Base-by-base conservation (phyloP, 352 stramenopile species). In the Phytophthora pistaciae region DNA sequence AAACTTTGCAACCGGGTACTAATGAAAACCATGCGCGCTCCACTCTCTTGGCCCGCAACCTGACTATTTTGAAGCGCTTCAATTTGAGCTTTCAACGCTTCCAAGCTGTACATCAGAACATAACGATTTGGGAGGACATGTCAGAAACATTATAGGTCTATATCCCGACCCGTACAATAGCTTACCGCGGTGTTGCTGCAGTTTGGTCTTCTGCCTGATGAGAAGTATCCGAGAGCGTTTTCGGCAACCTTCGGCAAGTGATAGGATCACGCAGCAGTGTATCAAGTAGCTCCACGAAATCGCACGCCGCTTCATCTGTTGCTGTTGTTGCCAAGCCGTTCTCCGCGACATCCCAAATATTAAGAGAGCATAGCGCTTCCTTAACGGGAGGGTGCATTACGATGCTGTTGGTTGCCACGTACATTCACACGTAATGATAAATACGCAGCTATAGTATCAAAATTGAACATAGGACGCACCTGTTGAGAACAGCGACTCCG, bases 401-500 rank as follows among this genome's bases (percentile, higher is more conserved):
- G 16, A 85, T 52, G 29, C 70, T 73, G 9, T 52, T 71, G 4
- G 11, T 59, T 54, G 49, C 53, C 23, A 21, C 10, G 52, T 14
- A 25, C 5, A 49, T 8, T 13, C 16, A 55, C 18, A 44, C 46
- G n/a, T 9, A 18, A 49, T 21, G n/a, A 49, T 49, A 21, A 49
- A 11, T 23, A 49, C n/a, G 18, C 18, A 11, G 14, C 7, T 49
- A 49, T 10, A 11, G 18, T 21, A 10, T 6, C 6, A 49, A 21
- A n/a, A 2, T 44, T 44, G 36, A 14, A 48, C 1, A 65, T 6
- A 56, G 0, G 31, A 66, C 66, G 5, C 60, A 87, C 62, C 66
- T 85, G 52, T 84, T 84, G 23, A 93, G 72, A 27, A 88, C 77
- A 14, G 75, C 81, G 31, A 91, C 56, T 5, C 84, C 86, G 56